These are phyloP conservation scores for Medicago ruthenica DNA, from an alignment of 306 rosid genomes.

Conservation along the genomic window DNA sequence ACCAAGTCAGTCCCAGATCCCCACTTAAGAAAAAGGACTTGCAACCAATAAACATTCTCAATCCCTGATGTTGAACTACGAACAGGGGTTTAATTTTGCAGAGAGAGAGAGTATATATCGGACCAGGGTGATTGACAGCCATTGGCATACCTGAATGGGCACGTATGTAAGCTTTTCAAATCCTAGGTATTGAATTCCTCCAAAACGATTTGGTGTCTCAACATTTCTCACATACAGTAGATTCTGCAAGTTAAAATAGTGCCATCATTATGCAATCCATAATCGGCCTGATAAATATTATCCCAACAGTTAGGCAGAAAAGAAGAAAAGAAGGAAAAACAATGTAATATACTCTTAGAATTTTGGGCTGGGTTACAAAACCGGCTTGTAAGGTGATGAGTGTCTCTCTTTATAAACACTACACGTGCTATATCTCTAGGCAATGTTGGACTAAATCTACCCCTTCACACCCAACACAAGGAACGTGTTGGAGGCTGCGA, in stretches of 20 bases:
- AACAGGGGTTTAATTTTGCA: background rate
- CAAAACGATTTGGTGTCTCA: slow-evolving; percentile 81
- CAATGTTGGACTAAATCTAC: too few relatives aligned
- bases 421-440: too few relatives aligned
- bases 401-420: too few relatives aligned
- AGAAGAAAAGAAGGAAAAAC: slow-evolving; percentile 13
- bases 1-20: background rate
- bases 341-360: background rate
- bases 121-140: slow-evolving; percentile 18
- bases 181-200: slow-evolving; percentile 80
- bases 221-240: slow-evolving; percentile 70
- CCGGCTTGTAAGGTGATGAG: too few relatives aligned
- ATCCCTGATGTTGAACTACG: slow-evolving; percentile 28
- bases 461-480: too few relatives aligned
- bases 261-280: slow-evolving; percentile 34
- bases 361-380: too few relatives aligned
- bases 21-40: background rate
- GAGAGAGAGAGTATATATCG: background rate
- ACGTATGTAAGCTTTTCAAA: slow-evolving; percentile 91
- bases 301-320: slow-evolving; percentile 25
- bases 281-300: slow-evolving; percentile 20
- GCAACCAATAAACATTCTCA: slow-evolving; percentile 26
- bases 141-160: slow-evolving; percentile 79
- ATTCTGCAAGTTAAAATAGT: slow-evolving; percentile 69
- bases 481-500: too few relatives aligned